These are phyloP conservation scores for Ustilago xerochloae DNA, from an alignment of 1,284 basidiomycete species.

Conservation along the genomic window DNA sequence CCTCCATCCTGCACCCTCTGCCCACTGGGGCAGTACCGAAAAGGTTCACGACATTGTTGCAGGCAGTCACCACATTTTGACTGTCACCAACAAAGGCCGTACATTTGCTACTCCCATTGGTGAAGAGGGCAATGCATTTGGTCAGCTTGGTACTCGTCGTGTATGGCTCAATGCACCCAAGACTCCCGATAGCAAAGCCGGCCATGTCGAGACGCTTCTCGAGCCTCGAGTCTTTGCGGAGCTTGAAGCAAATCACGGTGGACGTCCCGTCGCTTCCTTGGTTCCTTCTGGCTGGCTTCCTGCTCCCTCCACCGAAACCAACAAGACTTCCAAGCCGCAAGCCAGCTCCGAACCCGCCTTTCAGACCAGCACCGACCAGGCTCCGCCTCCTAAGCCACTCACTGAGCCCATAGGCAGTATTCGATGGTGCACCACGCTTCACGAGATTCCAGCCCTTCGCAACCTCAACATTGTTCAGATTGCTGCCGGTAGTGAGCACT, in stretches of 20 bases:
- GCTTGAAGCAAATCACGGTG: constrained; percentile 67
- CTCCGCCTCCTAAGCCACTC: constrained; percentile 54
- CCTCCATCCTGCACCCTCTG: constrained; percentile 36
- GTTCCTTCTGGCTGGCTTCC: constrained; percentile 35
- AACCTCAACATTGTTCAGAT: constrained; percentile 78
- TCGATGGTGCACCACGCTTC: constrained; percentile 79
- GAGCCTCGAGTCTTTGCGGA: constrained; percentile 55
- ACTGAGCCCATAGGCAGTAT: constrained; percentile 70
- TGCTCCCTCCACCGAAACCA: constrained; percentile 66
- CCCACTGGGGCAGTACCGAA: constrained; percentile 46
- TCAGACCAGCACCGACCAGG: constrained; percentile 41
- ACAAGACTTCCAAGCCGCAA: constrained; percentile 24
- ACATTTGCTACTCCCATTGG: constrained; percentile 83
- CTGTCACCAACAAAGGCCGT: constrained; percentile 82
- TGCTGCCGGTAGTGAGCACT: constrained; percentile 79
- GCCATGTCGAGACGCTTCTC: constrained; percentile 70
- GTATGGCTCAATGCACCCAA: constrained; percentile 72
- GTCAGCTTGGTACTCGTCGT: constrained; percentile 77
- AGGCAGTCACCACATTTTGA: constrained; percentile 84
- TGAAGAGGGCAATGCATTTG: constrained; percentile 81
- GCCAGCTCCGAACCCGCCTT: constrained; percentile 24
- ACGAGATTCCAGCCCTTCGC: constrained; percentile 81
- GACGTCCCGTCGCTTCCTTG: constrained; percentile 62
- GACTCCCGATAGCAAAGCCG: constrained; percentile 67
- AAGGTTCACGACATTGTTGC: constrained; percentile 52